Percentiles rank a stretch among this genome's conserved stretches.
These are phyloP conservation scores for Podospora sp. DNA, from an alignment of 495 filamentous ascomycete genomes.

Conservation along the genomic window DNA sequence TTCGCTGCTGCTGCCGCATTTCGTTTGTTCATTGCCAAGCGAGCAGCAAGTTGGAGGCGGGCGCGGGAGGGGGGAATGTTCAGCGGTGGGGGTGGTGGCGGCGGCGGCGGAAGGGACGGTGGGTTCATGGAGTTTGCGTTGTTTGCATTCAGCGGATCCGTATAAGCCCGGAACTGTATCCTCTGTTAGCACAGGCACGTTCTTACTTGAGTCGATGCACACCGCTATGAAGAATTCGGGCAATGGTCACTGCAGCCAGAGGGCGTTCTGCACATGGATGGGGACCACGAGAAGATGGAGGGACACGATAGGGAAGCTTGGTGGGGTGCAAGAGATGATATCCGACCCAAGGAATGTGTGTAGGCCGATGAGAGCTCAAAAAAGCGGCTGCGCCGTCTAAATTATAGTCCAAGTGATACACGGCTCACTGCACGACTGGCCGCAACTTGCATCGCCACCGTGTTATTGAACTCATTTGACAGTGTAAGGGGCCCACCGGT, in stretches of 20 bases:
- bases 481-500: neutral
- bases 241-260: neutral
- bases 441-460: neutral
- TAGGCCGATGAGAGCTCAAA: neutral
- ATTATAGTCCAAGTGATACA: neutral
- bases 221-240: neutral
- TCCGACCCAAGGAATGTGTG: neutral
- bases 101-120: slow-evolving; percentile 53
- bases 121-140: slow-evolving; percentile 47
- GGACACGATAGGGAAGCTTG: neutral
- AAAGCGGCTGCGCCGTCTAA: neutral
- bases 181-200: slow-evolving; percentile 26
- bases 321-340: neutral
- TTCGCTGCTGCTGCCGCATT: slow-evolving; percentile 47
- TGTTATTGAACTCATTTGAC: neutral
- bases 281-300: neutral
- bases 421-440: neutral
- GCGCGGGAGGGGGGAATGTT: slow-evolving; percentile 86
- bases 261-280: neutral
- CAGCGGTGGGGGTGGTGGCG: slow-evolving; percentile 65
- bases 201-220: neutral
- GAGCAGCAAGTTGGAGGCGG: slow-evolving; percentile 78
- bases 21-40: slow-evolving; percentile 78
- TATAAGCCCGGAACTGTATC: slow-evolving; percentile 53
- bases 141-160: slow-evolving; percentile 48